These are phyloP conservation scores for Plenodomus tracheiphilus DNA, from an alignment of 2,329 filamentous ascomycete genomes.

Conservation along the genomic window DNA sequence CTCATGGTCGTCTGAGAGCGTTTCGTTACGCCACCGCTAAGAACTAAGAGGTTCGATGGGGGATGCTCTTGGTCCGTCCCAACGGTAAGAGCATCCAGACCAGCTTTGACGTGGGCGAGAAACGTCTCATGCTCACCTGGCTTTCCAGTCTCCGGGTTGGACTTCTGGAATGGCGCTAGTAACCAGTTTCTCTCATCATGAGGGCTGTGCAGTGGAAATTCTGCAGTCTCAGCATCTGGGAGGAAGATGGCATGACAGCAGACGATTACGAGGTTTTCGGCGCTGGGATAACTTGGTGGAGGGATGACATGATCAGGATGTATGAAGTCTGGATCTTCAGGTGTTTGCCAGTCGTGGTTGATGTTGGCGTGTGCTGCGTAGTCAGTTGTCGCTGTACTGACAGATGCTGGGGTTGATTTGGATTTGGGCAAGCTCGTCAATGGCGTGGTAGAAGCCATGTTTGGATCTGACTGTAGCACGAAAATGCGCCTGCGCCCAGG, in stretches of 20 bases:
- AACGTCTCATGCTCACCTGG: constrained; percentile 78
- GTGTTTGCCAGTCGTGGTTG: constrained; percentile 3
- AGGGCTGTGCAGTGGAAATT: constrained; percentile 35
- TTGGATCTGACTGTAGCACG: background rate
- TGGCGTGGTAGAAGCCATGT: constrained; percentile 34
- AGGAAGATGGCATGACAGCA: constrained; percentile 83
- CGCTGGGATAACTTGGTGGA: constrained; percentile 25
- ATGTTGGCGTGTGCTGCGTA: constrained; percentile 5
- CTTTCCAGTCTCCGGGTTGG: constrained; percentile 43
- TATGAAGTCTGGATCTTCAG: constrained; percentile 23
- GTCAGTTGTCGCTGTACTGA: constrained; percentile 8
- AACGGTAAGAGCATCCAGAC: constrained; percentile 57
- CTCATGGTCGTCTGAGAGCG: constrained; percentile 30
- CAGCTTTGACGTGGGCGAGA: constrained; percentile 71
- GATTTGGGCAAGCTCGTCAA: constrained; percentile 37
- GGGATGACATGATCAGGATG: constrained; percentile 36
- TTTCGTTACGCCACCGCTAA: constrained; percentile 67
- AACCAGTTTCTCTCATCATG: constrained; percentile 57
- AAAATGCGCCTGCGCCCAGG: background rate
- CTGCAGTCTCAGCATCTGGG: constrained; percentile 27
- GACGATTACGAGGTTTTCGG: constrained; percentile 68
- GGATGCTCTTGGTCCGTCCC: constrained; percentile 47
- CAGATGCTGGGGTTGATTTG: constrained; percentile 19
- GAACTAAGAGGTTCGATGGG: constrained; percentile 58
- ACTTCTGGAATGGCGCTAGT: constrained; percentile 72